Base-by-base conservation (phyloP, 1,139 yeast genomes). In the Nadsonia commutata region DNA sequence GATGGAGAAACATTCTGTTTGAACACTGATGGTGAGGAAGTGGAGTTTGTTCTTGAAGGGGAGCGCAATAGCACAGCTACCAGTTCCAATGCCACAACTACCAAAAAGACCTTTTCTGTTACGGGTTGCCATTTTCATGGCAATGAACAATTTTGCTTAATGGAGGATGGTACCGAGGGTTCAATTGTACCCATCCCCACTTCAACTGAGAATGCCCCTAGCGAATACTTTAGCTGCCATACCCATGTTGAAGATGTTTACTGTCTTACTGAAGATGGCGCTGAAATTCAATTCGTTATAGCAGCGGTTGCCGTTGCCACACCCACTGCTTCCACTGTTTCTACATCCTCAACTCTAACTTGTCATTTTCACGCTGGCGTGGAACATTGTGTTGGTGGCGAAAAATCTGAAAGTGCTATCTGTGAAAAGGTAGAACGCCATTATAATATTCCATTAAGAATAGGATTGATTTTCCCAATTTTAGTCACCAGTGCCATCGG, bases 331-430 rank as follows among this genome's bases (percentile, higher is more conserved):
- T 22, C 33, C 5, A 9, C 33, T 8, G 9, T 13, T 3, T 11
- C 33, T 16, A 6, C 33, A 4, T 11, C 33, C n/a, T 27, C 33
- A 27, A 13, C 33, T 8, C 9, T 13, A 48, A 55, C 57, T 39
- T 64, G 68, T 46, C 68, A 64, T 46, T 64, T 61, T 52, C 68
- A 64, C 48, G 68, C 67, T 31, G 68, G 68, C 11, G 68, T 64
- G 5, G 68, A 64, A 46, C 68, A 64, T 51, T 64, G 68, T 50
- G 58, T 56, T 1, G 54, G 49, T 27, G 57, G 43, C 8, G 45
- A 42, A 16, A 43, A 43, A 40, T 16, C 27, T 36, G 45, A 43
- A 36, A 49, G 37, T 5, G 47, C 33, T 9, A 27, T 13, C 3
- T 50, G 52, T 31, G 47, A 46, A 18, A 45, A 31, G 6, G 46